Evolutionary conservation across 495 filamentous ascomycete species (phyloP).

Genomic region (Aspergillus mulundensis): DNA sequence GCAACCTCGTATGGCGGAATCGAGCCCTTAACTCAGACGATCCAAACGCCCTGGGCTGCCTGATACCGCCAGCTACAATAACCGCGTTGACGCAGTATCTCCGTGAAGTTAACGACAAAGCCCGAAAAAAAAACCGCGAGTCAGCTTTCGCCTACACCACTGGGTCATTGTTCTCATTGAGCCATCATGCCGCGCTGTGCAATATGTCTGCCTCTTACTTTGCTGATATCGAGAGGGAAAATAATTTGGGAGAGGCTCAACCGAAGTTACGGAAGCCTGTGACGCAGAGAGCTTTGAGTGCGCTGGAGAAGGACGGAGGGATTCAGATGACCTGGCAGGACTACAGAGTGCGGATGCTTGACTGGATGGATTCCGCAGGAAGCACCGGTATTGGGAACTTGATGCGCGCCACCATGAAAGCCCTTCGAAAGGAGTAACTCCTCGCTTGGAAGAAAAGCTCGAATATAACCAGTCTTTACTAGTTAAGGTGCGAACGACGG

Average conservation of each 20-base stretch:
- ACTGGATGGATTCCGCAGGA: conserved; percentile 62
- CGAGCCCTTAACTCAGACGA: conserved; percentile 68
- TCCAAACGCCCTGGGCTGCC: conserved; percentile 67
- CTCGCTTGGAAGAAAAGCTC: neutral
- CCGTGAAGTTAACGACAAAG: conserved; percentile 31
- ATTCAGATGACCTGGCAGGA: conserved; percentile 65
- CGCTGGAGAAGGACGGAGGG: conserved; percentile 65
- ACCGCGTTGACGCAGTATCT: conserved; percentile 47
- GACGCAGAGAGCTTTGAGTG: conserved; percentile 59
- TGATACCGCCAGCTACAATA: conserved; percentile 50
- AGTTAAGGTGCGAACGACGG: neutral
- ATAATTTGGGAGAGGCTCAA: conserved; percentile 44
- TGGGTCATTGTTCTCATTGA: conserved; percentile 61
- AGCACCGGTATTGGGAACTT: conserved; percentile 64
- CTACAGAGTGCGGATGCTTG: conserved; percentile 70
- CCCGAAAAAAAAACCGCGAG: conserved; percentile 33
- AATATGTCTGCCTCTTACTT: conserved; percentile 65
- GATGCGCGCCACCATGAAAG: conserved; percentile 84
- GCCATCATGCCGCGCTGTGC: conserved; percentile 62
- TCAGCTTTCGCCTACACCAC: conserved; percentile 45
- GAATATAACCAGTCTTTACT: neutral
- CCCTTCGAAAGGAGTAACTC: conserved; percentile 44
- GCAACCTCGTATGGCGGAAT: conserved; percentile 79
- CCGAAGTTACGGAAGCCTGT: conserved; percentile 71
- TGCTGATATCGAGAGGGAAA: conserved; percentile 56